Conservation (phyloP, 2,329 filamentous ascomycete genomes). For the Capronia coronata region DNA sequence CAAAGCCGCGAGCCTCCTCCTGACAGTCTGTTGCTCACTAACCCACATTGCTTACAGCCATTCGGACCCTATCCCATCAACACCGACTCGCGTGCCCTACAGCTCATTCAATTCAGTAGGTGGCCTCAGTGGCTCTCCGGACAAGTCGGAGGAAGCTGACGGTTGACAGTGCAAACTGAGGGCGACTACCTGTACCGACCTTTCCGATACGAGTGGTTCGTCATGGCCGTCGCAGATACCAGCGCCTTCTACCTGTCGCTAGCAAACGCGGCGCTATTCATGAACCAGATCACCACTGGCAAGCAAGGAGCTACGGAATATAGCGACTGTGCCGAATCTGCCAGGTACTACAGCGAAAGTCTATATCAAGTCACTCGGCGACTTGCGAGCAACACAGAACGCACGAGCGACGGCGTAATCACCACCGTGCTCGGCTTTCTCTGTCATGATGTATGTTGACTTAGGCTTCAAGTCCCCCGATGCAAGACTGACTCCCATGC, state of each 20-base stretch:
- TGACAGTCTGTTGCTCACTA: neutral
- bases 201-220: constrained; percentile 30
- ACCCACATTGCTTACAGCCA: constrained; percentile 1
- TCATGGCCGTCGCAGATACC: constrained; percentile 27
- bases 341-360: constrained; percentile 27
- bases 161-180: constrained; percentile 7
- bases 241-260: constrained; percentile 28
- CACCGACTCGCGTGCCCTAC: constrained; percentile 6
- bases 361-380: constrained; percentile 24
- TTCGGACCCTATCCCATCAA: constrained; percentile 9
- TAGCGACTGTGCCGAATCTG: constrained; percentile 25
- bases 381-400: constrained; percentile 19
- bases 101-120: constrained; percentile 18
- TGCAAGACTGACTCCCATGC: neutral
- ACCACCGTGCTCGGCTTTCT: constrained; percentile 27
- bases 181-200: constrained; percentile 28
- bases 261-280: constrained; percentile 30
- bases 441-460: constrained; percentile 28
- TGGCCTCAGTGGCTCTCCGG: neutral
- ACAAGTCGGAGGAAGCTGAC: neutral
- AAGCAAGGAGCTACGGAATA: constrained; percentile 19
- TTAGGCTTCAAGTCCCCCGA: neutral
- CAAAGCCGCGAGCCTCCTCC: neutral
- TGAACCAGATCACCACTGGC: constrained; percentile 23
- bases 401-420: constrained; percentile 23